Percentiles rank a stretch among this genome's conserved stretches.
Evolutionary conservation across 2,329 filamentous ascomycete genomes (phyloP).

Genomic region (Diaporthe nobilis): DNA sequence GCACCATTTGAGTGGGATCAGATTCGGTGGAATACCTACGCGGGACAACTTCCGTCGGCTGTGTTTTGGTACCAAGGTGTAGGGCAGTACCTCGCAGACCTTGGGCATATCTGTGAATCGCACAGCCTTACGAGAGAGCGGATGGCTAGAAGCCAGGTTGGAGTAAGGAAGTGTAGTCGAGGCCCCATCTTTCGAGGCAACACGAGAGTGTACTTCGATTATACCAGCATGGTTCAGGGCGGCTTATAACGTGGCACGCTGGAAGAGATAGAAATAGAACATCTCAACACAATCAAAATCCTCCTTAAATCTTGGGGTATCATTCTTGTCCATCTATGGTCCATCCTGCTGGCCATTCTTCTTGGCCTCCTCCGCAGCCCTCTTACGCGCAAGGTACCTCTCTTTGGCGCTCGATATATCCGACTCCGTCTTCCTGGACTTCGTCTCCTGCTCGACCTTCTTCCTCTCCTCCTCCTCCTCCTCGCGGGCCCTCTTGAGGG

Average conservation of each 20-base stretch:
- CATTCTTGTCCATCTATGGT: conserved; percentile 35
- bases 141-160: not conserved
- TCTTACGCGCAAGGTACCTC: conserved; percentile 83
- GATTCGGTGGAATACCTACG: too few relatives aligned
- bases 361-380: conserved; percentile 79
- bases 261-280: conserved; percentile 7
- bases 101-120: not conserved
- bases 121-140: not conserved
- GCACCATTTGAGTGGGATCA: not conserved
- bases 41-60: not conserved
- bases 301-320: conserved; percentile 24
- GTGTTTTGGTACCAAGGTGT: not conserved
- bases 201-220: not conserved
- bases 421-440: conserved; percentile 82
- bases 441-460: conserved; percentile 74
- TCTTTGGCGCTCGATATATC: conserved; percentile 86
- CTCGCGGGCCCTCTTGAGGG: conserved; percentile 79
- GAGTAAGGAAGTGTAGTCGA: not conserved
- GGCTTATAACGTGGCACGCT: not conserved
- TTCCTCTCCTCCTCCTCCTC: conserved; percentile 76
- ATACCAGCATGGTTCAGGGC: not conserved
- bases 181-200: not conserved
- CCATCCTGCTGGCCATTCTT: conserved; percentile 58
- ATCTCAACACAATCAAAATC: conserved; percentile 1
- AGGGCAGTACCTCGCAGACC: not conserved